Evolutionary conservation across 805 yeast genomes (phyloP).

Genomic region (Yarrowia sp.): DNA sequence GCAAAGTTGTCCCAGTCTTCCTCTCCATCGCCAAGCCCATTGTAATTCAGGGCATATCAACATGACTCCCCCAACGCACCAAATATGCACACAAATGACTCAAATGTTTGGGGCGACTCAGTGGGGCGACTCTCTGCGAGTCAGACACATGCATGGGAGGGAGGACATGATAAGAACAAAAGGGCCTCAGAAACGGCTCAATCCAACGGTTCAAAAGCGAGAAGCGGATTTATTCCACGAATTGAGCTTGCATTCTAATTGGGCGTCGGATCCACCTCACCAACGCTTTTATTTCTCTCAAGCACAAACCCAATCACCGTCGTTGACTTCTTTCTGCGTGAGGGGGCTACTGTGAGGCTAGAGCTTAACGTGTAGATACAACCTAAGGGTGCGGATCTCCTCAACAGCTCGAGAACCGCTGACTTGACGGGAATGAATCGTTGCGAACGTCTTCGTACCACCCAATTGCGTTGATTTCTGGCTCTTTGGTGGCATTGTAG

Average conservation of each 20-base stretch:
- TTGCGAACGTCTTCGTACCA: no score
- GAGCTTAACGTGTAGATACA: slow-evolving; percentile 1
- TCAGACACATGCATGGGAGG: slow-evolving; percentile 1
- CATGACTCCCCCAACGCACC: slow-evolving; percentile 20
- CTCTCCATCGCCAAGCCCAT: no score
- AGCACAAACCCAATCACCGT: background rate
- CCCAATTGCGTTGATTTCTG: no score
- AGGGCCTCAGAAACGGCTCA: background rate
- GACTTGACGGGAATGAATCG: no score
- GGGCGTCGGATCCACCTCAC: background rate
- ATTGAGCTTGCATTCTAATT: background rate
- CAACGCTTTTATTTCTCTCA: background rate
- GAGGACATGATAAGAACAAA: background rate
- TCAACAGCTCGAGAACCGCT: no score
- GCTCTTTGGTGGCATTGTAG: no score
- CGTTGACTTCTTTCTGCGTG: slow-evolving; percentile 2
- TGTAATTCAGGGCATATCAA: no score
- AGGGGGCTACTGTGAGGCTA: background rate
- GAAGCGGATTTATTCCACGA: background rate
- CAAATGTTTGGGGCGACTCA: slow-evolving; percentile 16
- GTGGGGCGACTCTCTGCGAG: slow-evolving; percentile 1
- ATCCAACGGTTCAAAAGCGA: background rate
- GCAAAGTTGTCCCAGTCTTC: no score
- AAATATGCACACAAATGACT: slow-evolving; percentile 4
- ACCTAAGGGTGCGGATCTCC: no score